phyloP scores from a whole-genome alignment of 2,329 filamentous ascomycete genomes.

The Colletotrichum phormii region DNA sequence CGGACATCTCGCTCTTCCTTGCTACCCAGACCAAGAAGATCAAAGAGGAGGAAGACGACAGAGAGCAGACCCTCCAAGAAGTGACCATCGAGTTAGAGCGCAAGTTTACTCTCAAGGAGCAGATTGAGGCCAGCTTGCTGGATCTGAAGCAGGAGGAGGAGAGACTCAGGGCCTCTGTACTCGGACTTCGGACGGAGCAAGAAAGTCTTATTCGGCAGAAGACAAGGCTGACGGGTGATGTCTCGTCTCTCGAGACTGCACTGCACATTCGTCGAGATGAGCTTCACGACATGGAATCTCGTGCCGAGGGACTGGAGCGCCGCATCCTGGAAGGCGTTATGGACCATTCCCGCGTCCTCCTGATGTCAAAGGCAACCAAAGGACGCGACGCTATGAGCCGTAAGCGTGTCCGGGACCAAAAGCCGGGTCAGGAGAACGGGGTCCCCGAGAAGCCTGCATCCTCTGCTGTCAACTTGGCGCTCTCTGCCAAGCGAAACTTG shows the following conservation, averaged over 20 bases:
- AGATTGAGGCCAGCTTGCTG: conserved; percentile 67
- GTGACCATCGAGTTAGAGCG: conserved; percentile 85
- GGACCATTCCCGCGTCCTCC: conserved; percentile 91
- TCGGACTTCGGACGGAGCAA: conserved; percentile 73
- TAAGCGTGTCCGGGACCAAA: conserved; percentile 64
- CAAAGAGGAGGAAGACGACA: conserved; percentile 80
- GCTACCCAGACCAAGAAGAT: conserved; percentile 80
- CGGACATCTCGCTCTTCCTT: conserved; percentile 86
- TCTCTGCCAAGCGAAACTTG: conserved; percentile 63
- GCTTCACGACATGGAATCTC: conserved; percentile 87
- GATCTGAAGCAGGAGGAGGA: conserved; percentile 64
- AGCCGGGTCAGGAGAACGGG: conserved; percentile 45
- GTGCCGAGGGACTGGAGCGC: conserved; percentile 89
- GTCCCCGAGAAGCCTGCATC: conserved; percentile 37
- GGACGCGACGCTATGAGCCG: conserved; percentile 68
- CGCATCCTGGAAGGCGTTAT: conserved; percentile 96
- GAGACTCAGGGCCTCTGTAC: conserved; percentile 65
- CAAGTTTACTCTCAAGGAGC: conserved; percentile 73
- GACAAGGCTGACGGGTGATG: conserved; percentile 82
- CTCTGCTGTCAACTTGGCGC: conserved; percentile 63
- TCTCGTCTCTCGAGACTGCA: conserved; percentile 91
- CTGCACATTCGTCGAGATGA: conserved; percentile 90
- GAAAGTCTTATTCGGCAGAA: conserved; percentile 84
- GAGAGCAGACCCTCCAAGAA: conserved; percentile 83
- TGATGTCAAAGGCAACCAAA: conserved; percentile 76